A percentile compares a stretch with the other conserved stretches of the same genome.
Evolutionary conservation across 2,329 filamentous ascomycete genomes (phyloP).

Genomic region (Calonectria montana): DNA sequence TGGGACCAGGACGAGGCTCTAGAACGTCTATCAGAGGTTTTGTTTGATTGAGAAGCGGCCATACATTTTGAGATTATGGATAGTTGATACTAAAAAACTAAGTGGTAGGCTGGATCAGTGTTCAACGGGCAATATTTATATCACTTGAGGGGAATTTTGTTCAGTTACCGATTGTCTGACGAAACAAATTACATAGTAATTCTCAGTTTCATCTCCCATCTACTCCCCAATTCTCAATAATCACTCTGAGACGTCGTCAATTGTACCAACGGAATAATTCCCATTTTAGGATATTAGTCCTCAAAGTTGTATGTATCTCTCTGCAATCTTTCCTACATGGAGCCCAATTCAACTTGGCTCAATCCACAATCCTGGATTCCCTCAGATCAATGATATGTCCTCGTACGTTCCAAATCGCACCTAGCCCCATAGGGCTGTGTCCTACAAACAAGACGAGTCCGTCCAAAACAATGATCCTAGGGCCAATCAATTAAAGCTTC

Average conservation of each 20-base stretch:
- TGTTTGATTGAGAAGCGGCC: not conserved
- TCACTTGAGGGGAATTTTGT: not conserved
- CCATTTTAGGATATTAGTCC: not conserved
- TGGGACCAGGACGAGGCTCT: not conserved
- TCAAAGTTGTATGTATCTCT: slow-evolving; percentile 4
- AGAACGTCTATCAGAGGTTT: not conserved
- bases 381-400: not conserved
- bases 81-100: not conserved
- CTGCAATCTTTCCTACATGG: not conserved
- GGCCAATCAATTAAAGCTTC: not conserved
- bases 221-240: not conserved
- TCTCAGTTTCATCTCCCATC: not conserved
- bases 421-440: not conserved
- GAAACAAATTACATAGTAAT: too few relatives aligned
- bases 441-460: not conserved
- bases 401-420: not conserved
- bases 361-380: not conserved
- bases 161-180: not conserved
- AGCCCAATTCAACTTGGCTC: not conserved
- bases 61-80: not conserved
- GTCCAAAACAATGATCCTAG: not conserved
- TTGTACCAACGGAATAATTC: not conserved
- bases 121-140: not conserved
- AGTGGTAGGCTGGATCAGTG: not conserved
- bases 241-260: not conserved